A percentile compares a stretch with the other conserved stretches of the same genome.
Conservation (phyloP, 2,329 filamentous ascomycete genomes). For the Ustilaginoidea virens region DNA sequence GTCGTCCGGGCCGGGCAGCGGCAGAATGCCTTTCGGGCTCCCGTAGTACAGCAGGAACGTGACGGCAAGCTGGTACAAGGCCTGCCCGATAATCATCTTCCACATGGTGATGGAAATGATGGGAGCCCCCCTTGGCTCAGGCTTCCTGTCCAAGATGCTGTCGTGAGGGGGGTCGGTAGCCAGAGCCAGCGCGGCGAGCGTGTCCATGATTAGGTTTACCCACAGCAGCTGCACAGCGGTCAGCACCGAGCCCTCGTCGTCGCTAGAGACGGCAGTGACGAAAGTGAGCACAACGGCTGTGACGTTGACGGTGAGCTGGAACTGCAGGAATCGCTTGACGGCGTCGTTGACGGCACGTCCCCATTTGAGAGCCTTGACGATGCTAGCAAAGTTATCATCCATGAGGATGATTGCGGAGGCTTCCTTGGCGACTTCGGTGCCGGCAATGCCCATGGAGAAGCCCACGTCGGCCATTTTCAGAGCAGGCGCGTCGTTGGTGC, state of each 20-base stretch:
- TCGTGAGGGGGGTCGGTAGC: constrained; percentile 82
- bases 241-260: constrained; percentile 56
- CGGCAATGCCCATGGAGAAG: constrained; percentile 75
- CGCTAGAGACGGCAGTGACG: constrained; percentile 64
- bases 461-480: constrained; percentile 70
- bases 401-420: constrained; percentile 74
- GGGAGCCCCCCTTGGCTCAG: constrained; percentile 38
- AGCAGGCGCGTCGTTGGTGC: constrained; percentile 71
- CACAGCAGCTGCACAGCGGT: constrained; percentile 85
- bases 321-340: constrained; percentile 62
- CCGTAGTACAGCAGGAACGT: constrained; percentile 76
- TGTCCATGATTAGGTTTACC: constrained; percentile 98
- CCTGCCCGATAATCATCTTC: constrained; percentile 97
- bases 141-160: constrained; percentile 64
- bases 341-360: constrained; percentile 64
- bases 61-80: constrained; percentile 71
- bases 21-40: constrained; percentile 23
- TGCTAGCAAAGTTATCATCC: constrained; percentile 81
- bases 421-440: constrained; percentile 74
- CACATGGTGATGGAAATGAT: constrained; percentile 86
- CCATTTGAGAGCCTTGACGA: constrained; percentile 72
- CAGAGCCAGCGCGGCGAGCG: constrained; percentile 74
- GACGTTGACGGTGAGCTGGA: constrained; percentile 78
- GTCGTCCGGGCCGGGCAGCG: constrained; percentile 33
- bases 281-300: constrained; percentile 82